phyloP scores from a whole-genome alignment of 495 filamentous ascomycete genomes.

The Penicillium salamii region DNA sequence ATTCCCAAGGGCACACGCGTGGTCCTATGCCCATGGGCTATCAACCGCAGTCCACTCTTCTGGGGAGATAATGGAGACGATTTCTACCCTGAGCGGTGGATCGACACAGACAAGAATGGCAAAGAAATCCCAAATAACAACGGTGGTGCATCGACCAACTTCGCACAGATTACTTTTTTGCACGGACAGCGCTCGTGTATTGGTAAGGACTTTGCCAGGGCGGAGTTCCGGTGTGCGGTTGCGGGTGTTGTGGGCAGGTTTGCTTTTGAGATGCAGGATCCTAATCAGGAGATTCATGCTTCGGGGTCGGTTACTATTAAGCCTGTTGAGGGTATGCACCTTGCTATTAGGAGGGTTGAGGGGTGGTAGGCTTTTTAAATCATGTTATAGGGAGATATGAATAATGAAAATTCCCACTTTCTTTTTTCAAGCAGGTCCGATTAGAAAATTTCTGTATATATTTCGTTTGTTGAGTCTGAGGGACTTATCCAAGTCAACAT shows the following conservation, averaged over 20 bases:
- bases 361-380: slow-evolving; percentile 51
- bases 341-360: slow-evolving; percentile 56
- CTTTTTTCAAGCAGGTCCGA: too few species aligned
- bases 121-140: slow-evolving; percentile 27
- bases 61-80: slow-evolving; percentile 41
- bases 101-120: slow-evolving; percentile 37
- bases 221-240: slow-evolving; percentile 36
- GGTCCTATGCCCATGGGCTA: slow-evolving; percentile 43
- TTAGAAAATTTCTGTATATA: too few species aligned
- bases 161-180: slow-evolving; percentile 47
- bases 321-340: slow-evolving; percentile 62
- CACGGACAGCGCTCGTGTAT: slow-evolving; percentile 50
- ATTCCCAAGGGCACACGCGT: slow-evolving; percentile 44
- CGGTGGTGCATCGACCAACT: slow-evolving; percentile 44
- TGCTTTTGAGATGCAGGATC: slow-evolving; percentile 55
- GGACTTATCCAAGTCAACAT: too few species aligned
- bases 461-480: too few species aligned
- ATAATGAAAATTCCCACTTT: too few species aligned
- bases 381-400: neutral
- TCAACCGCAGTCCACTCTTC: slow-evolving; percentile 37
- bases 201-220: slow-evolving; percentile 49
- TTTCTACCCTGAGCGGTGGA: slow-evolving; percentile 50
- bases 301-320: slow-evolving; percentile 63
- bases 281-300: slow-evolving; percentile 57
- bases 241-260: slow-evolving; percentile 37